Percentiles rank a stretch among this genome's conserved stretches.
phyloP scores from a whole-genome alignment of 768 basidiomycete species.

The Nidula microcarpa region DNA sequence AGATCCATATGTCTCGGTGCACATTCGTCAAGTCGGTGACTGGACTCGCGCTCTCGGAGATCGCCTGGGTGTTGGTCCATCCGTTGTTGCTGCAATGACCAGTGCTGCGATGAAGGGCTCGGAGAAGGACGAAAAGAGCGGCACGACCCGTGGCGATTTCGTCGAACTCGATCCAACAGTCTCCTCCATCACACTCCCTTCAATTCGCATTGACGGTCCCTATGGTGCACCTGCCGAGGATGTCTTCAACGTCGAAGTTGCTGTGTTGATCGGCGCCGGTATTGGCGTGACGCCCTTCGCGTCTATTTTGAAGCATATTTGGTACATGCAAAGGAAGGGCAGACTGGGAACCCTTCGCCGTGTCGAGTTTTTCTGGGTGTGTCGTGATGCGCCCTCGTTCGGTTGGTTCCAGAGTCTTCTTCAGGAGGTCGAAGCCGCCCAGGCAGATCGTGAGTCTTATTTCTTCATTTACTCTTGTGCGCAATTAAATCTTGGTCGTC shows the following conservation, averaged over 20 bases:
- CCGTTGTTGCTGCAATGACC: slow-evolving; percentile 76
- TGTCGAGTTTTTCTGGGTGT: slow-evolving; percentile 95
- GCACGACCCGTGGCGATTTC: slow-evolving; percentile 67
- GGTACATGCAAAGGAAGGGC: slow-evolving; percentile 85
- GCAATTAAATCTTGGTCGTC: slow-evolving; percentile 9
- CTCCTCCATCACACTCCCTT: slow-evolving; percentile 54
- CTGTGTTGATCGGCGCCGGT: slow-evolving; percentile 89
- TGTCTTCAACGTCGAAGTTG: slow-evolving; percentile 82
- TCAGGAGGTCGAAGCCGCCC: slow-evolving; percentile 84
- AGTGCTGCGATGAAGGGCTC: slow-evolving; percentile 72
- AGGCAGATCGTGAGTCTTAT: slow-evolving; percentile 71
- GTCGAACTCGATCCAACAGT: slow-evolving; percentile 66
- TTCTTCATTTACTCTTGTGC: slow-evolving; percentile 8
- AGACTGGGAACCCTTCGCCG: slow-evolving; percentile 76
- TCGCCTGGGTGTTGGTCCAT: slow-evolving; percentile 78
- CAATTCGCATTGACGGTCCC: slow-evolving; percentile 82
- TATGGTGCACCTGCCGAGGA: slow-evolving; percentile 94
- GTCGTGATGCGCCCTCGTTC: slow-evolving; percentile 93
- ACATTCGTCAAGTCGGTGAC: slow-evolving; percentile 93
- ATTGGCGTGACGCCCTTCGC: slow-evolving; percentile 97
- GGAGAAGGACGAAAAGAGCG: slow-evolving; percentile 54
- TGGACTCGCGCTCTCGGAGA: slow-evolving; percentile 82
- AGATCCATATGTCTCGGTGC: slow-evolving; percentile 88
- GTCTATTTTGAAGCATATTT: slow-evolving; percentile 92
- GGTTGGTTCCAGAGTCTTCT: slow-evolving; percentile 94